These are phyloP conservation scores for Tulasnella calospora DNA, from an alignment of 768 basidiomycete species.

Conservation along the genomic window DNA sequence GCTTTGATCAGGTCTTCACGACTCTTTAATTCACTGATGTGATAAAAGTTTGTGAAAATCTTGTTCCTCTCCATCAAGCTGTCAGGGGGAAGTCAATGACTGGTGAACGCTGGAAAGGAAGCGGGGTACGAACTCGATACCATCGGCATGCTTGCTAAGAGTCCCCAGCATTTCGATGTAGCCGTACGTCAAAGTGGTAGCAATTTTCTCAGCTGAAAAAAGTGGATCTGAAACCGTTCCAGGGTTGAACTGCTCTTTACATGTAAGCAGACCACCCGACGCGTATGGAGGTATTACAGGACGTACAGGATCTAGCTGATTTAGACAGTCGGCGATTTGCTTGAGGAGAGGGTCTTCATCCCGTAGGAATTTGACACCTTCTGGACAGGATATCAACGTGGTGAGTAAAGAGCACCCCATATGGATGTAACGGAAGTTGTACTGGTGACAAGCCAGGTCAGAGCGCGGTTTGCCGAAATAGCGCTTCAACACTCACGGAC, in stretches of 20 bases:
- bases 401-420: constrained; percentile 77
- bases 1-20: constrained; percentile 88
- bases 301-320: constrained; percentile 85
- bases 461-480: not conserved
- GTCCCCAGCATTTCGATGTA: constrained; percentile 95
- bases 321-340: constrained; percentile 82
- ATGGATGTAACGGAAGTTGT: constrained; percentile 77
- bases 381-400: constrained; percentile 74
- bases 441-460: constrained; percentile 41
- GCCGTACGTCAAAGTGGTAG: constrained; percentile 79
- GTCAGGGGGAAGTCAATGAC: not conserved
- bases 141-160: constrained; percentile 81
- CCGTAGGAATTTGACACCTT: constrained; percentile 75
- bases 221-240: constrained; percentile 64
- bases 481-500: constrained; percentile 43
- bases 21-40: constrained; percentile 82
- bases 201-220: constrained; percentile 77
- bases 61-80: constrained; percentile 88
- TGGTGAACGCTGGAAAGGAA: not conserved
- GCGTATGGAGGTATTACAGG: not conserved
- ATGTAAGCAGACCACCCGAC: not conserved
- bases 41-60: constrained; percentile 94
- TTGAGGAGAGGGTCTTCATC: constrained; percentile 78
- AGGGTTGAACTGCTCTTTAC: constrained; percentile 55
- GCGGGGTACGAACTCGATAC: constrained; percentile 64